These are phyloP conservation scores for Halenospora varia DNA, from an alignment of 495 filamentous ascomycete species.

Conservation along the genomic window DNA sequence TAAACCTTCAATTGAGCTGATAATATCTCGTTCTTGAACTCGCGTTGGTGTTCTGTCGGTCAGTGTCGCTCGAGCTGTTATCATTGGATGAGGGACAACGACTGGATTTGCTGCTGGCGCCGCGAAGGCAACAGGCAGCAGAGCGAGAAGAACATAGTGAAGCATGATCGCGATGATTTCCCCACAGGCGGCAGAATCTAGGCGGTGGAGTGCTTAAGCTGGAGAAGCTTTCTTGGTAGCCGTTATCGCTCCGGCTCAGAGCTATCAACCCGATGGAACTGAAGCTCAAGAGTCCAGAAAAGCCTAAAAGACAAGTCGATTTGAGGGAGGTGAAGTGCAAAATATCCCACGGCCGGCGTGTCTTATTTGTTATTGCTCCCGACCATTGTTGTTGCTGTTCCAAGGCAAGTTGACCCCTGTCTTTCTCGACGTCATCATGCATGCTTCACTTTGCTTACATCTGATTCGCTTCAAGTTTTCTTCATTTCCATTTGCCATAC, in stretches of 20 bases:
- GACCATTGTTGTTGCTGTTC: background rate
- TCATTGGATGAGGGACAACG: conserved; percentile 36
- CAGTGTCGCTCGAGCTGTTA: conserved; percentile 42
- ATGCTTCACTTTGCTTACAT: background rate
- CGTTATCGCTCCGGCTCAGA: no score
- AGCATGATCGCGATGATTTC: background rate
- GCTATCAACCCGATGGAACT: no score
- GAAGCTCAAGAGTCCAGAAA: background rate
- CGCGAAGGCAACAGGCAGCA: conserved; percentile 18
- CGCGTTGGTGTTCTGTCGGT: conserved; percentile 28
- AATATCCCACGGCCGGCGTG: no score
- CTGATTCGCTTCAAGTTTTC: background rate
- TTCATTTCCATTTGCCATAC: no score
- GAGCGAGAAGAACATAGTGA: conserved; percentile 1
- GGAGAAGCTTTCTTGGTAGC: background rate
- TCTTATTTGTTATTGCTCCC: background rate
- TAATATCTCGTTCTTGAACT: conserved; percentile 27
- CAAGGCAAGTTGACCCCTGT: background rate
- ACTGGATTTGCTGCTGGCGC: conserved; percentile 15
- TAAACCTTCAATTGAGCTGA: conserved; percentile 37
- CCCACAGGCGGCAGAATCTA: background rate
- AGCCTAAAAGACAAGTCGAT: no score
- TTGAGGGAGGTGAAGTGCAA: no score
- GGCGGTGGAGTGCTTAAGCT: background rate
- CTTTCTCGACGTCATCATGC: background rate